phyloP scores from a whole-genome alignment of 2,329 filamentous ascomycete species.

The Fusarium tjaetaba region DNA sequence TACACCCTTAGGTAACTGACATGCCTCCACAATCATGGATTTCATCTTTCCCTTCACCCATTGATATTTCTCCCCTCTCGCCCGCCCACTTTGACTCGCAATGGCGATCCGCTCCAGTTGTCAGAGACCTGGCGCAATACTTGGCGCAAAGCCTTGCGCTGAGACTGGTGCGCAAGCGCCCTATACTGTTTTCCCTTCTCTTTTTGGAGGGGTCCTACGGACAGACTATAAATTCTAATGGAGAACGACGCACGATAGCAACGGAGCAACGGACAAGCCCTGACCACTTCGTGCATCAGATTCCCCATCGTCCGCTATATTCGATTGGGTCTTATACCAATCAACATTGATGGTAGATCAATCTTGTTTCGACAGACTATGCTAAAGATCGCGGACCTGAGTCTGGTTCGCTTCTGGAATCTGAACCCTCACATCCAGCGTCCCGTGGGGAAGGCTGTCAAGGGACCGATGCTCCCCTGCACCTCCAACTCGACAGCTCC shows the following conservation, averaged over 20 bases:
- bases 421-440: not conserved
- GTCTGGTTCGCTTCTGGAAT: constrained; percentile 20
- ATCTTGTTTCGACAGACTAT: not conserved
- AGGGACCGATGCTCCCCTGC: constrained; percentile 29
- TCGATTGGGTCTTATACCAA: constrained; percentile 14
- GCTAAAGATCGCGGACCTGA: not conserved
- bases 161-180: constrained; percentile 13
- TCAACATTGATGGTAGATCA: constrained; percentile 8
- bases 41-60: constrained; percentile 24
- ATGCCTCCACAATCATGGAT: constrained; percentile 32
- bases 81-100: constrained; percentile 19
- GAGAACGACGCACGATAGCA: not conserved
- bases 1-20: not conserved
- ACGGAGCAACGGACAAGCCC: not conserved
- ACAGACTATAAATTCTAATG: not conserved
- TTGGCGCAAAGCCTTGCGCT: constrained; percentile 20
- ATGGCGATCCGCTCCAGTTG: constrained; percentile 42
- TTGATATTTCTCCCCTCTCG: constrained; percentile 11
- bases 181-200: not conserved
- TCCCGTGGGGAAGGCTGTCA: constrained; percentile 20
- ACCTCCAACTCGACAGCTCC: not conserved
- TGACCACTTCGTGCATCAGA: not conserved
- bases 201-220: not conserved
- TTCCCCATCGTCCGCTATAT: constrained; percentile 17
- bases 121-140: constrained; percentile 24